Conservation (phyloP, 2,329 filamentous ascomycete genomes). For the Botrytis galanthina region DNA sequence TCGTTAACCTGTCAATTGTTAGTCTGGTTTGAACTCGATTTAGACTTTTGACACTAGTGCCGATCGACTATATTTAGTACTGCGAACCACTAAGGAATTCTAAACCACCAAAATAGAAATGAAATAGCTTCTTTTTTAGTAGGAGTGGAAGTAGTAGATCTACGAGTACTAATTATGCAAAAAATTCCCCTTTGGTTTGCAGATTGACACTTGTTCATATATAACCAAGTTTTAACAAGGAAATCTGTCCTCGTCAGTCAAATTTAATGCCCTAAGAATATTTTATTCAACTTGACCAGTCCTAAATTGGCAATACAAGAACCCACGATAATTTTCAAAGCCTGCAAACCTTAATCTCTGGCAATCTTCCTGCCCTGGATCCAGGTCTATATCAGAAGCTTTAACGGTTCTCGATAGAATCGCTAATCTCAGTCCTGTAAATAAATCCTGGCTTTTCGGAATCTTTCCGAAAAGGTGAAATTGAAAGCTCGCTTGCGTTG, state of each 20-base stretch:
- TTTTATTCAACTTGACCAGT: neutral
- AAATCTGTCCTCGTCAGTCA: neutral
- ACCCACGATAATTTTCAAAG: neutral
- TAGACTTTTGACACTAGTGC: neutral
- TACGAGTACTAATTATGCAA: neutral
- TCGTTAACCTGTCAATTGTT: neutral
- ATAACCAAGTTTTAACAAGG: too few relatives aligned
- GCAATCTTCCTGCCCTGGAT: neutral
- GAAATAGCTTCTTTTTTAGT: neutral
- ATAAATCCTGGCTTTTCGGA: neutral
- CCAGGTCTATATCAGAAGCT: neutral
- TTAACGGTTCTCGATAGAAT: neutral
- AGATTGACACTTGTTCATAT: neutral
- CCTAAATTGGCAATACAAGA: neutral
- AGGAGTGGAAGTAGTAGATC: neutral
- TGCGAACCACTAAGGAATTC: neutral
- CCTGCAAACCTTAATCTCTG: neutral
- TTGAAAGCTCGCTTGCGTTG: neutral
- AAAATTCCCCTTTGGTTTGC: neutral
- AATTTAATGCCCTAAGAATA: neutral
- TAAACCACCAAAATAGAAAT: neutral
- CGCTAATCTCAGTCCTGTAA: neutral
- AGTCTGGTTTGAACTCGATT: neutral
- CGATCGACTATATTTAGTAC: neutral
- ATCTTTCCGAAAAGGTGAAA: neutral